phyloP scores from a whole-genome alignment of 768 basidiomycete genomes.

The Porphyrellus cyaneotinctus region DNA sequence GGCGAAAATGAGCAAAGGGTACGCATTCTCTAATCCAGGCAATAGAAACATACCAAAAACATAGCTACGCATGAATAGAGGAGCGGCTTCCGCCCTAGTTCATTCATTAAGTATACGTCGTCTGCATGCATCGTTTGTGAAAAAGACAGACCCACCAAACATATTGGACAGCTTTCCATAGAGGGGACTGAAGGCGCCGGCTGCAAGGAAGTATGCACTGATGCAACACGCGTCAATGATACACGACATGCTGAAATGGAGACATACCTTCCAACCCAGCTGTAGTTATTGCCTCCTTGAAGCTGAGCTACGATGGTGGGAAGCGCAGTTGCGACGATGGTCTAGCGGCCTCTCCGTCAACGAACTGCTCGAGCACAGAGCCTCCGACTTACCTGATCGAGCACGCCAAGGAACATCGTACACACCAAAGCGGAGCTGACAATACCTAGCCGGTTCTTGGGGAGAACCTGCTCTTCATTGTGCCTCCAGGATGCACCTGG shows the following conservation, averaged over 20 bases:
- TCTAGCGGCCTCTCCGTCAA: constrained; percentile 31
- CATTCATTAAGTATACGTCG: not conserved
- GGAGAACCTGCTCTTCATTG: constrained; percentile 48
- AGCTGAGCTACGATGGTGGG: constrained; percentile 65
- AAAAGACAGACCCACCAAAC: constrained; percentile 24
- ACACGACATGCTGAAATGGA: no score
- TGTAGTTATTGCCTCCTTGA: constrained; percentile 59
- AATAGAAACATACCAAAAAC: constrained; percentile 41
- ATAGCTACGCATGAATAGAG: constrained; percentile 59
- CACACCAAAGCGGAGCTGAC: constrained; percentile 24
- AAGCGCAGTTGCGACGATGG: constrained; percentile 64
- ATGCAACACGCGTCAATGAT: not conserved
- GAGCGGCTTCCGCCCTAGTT: constrained; percentile 59
- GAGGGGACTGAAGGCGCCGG: constrained; percentile 59
- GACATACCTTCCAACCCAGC: constrained; percentile 61
- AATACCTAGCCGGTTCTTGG: constrained; percentile 22
- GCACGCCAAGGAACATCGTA: constrained; percentile 37
- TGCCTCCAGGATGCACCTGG: constrained; percentile 51
- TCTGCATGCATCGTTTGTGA: not conserved
- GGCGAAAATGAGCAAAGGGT: not conserved
- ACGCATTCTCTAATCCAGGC: not conserved
- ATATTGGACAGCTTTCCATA: constrained; percentile 63
- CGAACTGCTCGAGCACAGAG: not conserved
- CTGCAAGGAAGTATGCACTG: constrained; percentile 71
- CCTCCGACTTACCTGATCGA: constrained; percentile 46